Conservation (phyloP, 345 rosid genomes). For the Camelina hispida region DNA sequence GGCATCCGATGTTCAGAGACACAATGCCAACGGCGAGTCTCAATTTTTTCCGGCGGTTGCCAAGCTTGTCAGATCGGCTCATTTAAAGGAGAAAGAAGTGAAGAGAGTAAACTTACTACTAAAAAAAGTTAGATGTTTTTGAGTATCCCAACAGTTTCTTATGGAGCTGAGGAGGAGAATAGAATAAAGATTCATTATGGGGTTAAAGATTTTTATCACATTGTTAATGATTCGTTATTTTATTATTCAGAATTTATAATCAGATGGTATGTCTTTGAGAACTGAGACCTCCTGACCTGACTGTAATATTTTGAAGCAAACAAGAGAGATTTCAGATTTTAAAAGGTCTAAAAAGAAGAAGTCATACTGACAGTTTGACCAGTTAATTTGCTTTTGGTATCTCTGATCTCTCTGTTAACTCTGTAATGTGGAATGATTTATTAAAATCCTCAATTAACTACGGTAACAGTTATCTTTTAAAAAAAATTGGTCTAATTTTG, state of each 20-base stretch:
- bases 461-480: background rate
- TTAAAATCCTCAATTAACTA: background rate
- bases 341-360: background rate
- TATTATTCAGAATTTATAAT: slow-evolving; percentile 6
- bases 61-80: slow-evolving; percentile 87
- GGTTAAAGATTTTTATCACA: slow-evolving; percentile 22
- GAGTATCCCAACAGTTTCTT: slow-evolving; percentile 22
- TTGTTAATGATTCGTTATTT: slow-evolving; percentile 37
- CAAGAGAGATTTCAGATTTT: slow-evolving; percentile 11
- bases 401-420: background rate
- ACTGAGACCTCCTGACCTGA: slow-evolving; percentile 12
- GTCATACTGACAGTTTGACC: slow-evolving; percentile 23
- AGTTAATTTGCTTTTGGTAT: background rate
- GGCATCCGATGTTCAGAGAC: slow-evolving; percentile 97
- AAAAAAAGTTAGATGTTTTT: slow-evolving; percentile 33
- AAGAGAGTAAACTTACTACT: slow-evolving; percentile 11
- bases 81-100: slow-evolving; percentile 47
- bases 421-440: slow-evolving; percentile 21
- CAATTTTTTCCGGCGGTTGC: slow-evolving; percentile 93
- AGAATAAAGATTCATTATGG: slow-evolving; percentile 39
- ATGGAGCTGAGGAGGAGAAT: slow-evolving; percentile 27
- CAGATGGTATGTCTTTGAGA: slow-evolving; percentile 12
- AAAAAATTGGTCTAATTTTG: too few species aligned
- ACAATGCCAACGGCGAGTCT: slow-evolving; percentile 89
- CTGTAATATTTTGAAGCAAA: slow-evolving; percentile 26